Conservation (phyloP, 2,329 filamentous ascomycete species). For the Xylariomycetidae sp. region DNA sequence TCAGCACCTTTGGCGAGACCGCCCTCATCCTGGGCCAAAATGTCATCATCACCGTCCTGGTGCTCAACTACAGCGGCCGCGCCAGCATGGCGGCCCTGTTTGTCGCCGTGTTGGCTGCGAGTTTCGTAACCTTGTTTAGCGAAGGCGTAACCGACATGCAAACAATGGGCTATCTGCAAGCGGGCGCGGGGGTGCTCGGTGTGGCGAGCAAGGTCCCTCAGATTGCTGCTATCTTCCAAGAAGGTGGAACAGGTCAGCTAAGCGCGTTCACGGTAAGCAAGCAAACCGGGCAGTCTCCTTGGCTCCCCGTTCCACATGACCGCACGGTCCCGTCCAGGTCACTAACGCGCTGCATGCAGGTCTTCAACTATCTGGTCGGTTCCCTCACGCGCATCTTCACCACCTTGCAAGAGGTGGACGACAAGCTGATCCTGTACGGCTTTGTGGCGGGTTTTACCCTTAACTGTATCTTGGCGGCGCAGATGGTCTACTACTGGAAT, state of each 20-base stretch:
- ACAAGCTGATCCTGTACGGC: conserved; percentile 91
- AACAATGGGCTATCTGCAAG: conserved; percentile 70
- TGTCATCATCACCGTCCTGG: conserved; percentile 78
- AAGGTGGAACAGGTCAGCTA: conserved; percentile 89
- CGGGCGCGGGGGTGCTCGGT: conserved; percentile 73
- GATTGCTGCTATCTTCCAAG: conserved; percentile 76
- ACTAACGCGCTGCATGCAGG: conserved; percentile 44
- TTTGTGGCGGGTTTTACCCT: conserved; percentile 89
- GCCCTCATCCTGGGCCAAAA: conserved; percentile 90
- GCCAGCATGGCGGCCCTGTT: conserved; percentile 66
- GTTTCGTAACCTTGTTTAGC: conserved; percentile 64
- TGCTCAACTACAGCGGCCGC: conserved; percentile 75
- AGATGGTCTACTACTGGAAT: conserved; percentile 99
- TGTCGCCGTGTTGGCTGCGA: conserved; percentile 67
- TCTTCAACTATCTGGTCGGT: conserved; percentile 95
- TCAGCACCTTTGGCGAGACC: conserved; percentile 95
- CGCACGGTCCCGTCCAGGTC: background rate
- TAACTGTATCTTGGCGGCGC: conserved; percentile 77
- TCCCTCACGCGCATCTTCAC: conserved; percentile 95
- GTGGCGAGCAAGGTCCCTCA: conserved; percentile 92
- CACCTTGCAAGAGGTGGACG: conserved; percentile 93
- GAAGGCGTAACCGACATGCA: conserved; percentile 58
- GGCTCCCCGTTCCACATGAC: conserved; percentile 1
- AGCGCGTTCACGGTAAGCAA: conserved; percentile 84
- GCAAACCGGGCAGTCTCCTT: conserved; percentile 7